A percentile compares a stretch with the other conserved stretches of the same genome.
These are phyloP conservation scores for Trypanosoma mega DNA, from an alignment of 208 protist species.

Conservation along the genomic window DNA sequence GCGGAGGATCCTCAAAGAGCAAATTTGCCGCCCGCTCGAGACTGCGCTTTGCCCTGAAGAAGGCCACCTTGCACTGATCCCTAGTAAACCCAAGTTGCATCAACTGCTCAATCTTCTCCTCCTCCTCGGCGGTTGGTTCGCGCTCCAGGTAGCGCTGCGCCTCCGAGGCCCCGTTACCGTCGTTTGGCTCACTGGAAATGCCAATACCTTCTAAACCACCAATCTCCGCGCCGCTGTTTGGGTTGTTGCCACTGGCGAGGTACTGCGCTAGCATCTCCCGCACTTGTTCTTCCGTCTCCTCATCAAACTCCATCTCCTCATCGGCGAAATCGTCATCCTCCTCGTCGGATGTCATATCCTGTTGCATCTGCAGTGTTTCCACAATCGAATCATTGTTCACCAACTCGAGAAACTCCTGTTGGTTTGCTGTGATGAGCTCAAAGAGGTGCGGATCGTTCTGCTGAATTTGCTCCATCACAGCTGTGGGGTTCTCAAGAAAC, in stretches of 20 bases:
- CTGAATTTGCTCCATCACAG: conserved; percentile 71
- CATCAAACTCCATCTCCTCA: conserved; percentile 38
- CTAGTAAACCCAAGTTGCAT: conserved; percentile 82
- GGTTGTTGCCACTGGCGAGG: conserved; percentile 8
- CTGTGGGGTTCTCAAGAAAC: conserved; percentile 70
- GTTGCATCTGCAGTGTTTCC: conserved; percentile 29
- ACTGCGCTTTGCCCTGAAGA: conserved; percentile 77
- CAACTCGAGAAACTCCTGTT: conserved; percentile 72
- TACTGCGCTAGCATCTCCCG: conserved; percentile 25
- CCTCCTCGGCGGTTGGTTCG: conserved; percentile 68
- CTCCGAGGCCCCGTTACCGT: background rate
- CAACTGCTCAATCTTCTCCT: conserved; percentile 82
- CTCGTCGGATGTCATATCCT: conserved; percentile 41
- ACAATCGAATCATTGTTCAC: conserved; percentile 77
- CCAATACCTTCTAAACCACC: background rate
- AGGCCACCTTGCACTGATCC: conserved; percentile 81
- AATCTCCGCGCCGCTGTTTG: background rate
- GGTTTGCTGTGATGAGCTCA: conserved; percentile 74
- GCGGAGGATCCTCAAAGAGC: conserved; percentile 84
- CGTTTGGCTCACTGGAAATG: background rate
- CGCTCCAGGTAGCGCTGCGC: conserved; percentile 47
- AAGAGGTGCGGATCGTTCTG: conserved; percentile 68
- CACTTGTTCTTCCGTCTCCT: conserved; percentile 24
- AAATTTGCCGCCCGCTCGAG: conserved; percentile 83
- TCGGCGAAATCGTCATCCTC: conserved; percentile 27